Evolutionary conservation across 768 basidiomycete species (phyloP).

Genomic region (Asterophora lycoperdoides): DNA sequence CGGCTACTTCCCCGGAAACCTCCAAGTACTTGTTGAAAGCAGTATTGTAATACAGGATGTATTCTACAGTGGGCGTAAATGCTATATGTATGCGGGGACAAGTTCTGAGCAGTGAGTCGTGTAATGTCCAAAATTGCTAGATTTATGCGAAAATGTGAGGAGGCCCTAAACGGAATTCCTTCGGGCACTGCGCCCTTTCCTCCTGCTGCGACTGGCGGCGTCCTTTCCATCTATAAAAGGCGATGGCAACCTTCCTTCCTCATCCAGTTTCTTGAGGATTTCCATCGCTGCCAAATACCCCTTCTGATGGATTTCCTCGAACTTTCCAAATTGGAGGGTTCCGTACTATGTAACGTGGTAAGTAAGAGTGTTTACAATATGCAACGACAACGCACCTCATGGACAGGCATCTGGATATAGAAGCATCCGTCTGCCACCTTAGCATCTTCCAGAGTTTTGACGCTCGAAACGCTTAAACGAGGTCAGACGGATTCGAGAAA

Average conservation of each 20-base stretch:
- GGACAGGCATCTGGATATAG: conserved; percentile 94
- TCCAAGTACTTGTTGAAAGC: conserved; percentile 3
- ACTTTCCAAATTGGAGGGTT: conserved; percentile 86
- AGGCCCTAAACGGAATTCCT: conserved; percentile 63
- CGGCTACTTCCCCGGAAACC: background rate
- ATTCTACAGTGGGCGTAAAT: conserved; percentile 3
- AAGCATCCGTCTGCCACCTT: conserved; percentile 84
- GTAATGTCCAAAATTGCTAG: background rate
- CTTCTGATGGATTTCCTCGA: conserved; percentile 80
- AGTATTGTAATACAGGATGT: conserved; percentile 4
- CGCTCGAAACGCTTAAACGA: conserved; percentile 79
- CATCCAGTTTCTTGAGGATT: conserved; percentile 72
- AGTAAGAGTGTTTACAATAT: background rate
- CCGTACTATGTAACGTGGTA: conserved; percentile 57
- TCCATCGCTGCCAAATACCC: conserved; percentile 74
- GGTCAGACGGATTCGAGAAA: conserved; percentile 5
- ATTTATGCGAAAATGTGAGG: background rate
- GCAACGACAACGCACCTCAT: conserved; percentile 51
- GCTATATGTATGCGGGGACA: background rate
- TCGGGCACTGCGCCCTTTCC: conserved; percentile 72
- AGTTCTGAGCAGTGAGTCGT: background rate
- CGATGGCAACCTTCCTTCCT: conserved; percentile 81
- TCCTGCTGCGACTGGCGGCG: conserved; percentile 42
- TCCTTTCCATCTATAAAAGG: conserved; percentile 59
- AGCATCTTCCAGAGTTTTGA: conserved; percentile 93